Percentiles rank a stretch among this genome's conserved stretches.
These are phyloP conservation scores for Pelargonium citronellum DNA, from an alignment of 441 rosid genomes.

Conservation along the genomic window DNA sequence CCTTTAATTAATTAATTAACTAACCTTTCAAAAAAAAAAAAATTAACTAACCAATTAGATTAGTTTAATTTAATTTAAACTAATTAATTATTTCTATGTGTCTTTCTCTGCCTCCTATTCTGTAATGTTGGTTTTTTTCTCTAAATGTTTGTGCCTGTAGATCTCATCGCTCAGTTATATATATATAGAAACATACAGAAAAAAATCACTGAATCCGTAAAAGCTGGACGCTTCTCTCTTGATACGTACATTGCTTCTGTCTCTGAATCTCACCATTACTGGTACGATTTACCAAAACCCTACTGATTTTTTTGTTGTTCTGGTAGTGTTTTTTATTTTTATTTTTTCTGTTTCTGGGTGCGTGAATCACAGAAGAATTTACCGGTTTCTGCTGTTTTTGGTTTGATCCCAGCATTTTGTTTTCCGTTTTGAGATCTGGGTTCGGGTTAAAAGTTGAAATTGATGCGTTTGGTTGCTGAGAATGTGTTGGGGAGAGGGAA, in stretches of 20 bases:
- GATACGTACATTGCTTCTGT: neutral
- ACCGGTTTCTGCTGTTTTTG: neutral
- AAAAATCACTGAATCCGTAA: neutral
- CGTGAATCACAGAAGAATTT: neutral
- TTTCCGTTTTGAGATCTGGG: neutral
- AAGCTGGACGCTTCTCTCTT: neutral
- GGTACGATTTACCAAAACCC: slow-evolving; percentile 7
- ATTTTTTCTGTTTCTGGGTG: neutral
- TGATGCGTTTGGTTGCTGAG: slow-evolving; percentile 1
- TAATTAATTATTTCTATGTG: too few species aligned
- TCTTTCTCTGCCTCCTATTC: too few species aligned
- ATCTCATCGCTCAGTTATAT: neutral
- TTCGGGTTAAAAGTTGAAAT: neutral
- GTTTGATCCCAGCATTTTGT: neutral
- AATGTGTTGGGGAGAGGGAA: neutral
- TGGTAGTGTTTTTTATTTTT: too few species aligned
- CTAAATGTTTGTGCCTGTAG: neutral
- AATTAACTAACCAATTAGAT: too few species aligned
- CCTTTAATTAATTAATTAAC: too few species aligned
- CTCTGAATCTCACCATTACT: neutral
- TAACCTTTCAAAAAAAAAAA: too few species aligned
- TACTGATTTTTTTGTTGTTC: neutral
- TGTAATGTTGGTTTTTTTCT: neutral
- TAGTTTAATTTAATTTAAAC: too few species aligned
- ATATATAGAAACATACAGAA: neutral